Base-by-base conservation (phyloP, 78 protist species). In the Planoprotostelium fungivorum region DNA sequence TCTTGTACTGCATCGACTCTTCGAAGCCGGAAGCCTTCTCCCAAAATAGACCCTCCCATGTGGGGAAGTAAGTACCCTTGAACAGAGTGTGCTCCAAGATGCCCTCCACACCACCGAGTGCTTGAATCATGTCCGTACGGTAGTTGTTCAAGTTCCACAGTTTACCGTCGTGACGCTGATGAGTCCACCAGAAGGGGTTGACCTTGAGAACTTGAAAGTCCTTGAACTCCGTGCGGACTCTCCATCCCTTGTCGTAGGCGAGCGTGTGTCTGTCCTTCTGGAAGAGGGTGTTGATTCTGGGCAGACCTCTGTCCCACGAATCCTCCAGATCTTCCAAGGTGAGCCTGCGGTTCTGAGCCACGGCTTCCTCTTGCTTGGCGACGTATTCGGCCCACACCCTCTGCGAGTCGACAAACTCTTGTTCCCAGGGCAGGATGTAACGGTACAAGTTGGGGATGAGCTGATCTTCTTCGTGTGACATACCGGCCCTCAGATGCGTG, bases 1-100 rank as follows among this genome's bases (percentile, higher is more conserved):
- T 99, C 96, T 99, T 99, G 96, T 97, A 98, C 94, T 98, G 98
- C 99, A 98, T 98, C 63, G 88, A 36, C 38, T 92, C 95, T 36
- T 92, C 95, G 38, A 90, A 93, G 38, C 93, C 93, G 16, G 94
- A 93, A 23, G 96, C 96, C 89, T 98, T 98, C 95, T 98, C 99
- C 99, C 99, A 99, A 96, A 99, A 99, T 28, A 99, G 97, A 95
- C 99, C 99, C 87, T 99, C 99, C 99, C 99, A 99, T 0, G 99
- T 98, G 35, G 99, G 99, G 98, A 99, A 99, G 89, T 98, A 97
- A 29, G 99, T 99, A 16, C 99, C 99, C 95, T 97, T 97, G 96
- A 99, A 99, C 35, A 99, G 94, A 9, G 99, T 98, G 96, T 99
- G 99, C 95, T 98, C 99, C n/a, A 99, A 97, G 63, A 99, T 99